Base-by-base conservation (phyloP, 768 basidiomycete genomes). In the Lactifluus pinguis region DNA sequence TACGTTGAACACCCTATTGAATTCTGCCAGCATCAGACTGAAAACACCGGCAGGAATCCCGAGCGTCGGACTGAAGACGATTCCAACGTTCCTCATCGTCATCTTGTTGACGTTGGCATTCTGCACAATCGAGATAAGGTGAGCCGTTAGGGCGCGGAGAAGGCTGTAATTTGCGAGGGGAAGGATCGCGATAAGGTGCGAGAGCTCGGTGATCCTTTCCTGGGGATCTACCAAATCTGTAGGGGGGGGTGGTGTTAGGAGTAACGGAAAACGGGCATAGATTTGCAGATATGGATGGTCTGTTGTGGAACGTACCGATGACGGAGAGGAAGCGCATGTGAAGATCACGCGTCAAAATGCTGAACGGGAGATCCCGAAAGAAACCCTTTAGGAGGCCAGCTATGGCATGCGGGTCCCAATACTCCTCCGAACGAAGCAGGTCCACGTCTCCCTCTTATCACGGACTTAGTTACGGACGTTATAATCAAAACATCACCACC, bases 11-110 rank as follows among this genome's bases (percentile, higher is more conserved):
- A 95, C 93, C 15, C 85, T 82, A 66, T 91, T 92, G 75, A 95
- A 98, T 71, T 97, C 92, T 59, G 84, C 86, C 34, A 98, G 81
- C 85, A 98, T 92, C 64, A 97, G 75, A 69, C 91, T 93, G 74
- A 98, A 95, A 47, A 98, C 90, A 7, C 92, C 92, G 3, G 95
- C 95, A n/a, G 95, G 95, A 67, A 99, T 97, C 48, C 93, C 94
- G 13, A 99, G 78, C 0, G 97, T 98, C 2, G 97, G 97, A 65
- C 93, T 95, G 75, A 98, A 98, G 25, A 98, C 95, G 62, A 99
- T 98, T 17, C 95, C 95, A 30, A 99, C 92, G 71, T 99, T 99
- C 49, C 95, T 85, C 83, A 98, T 87, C 45, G 89, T 95, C 97
- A 99, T 99, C 78, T 95, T 98, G 83, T 97, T 97, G 60, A 88